Evolutionary conservation across 495 filamentous ascomycete species (phyloP), one percentile per base, ranked within the genome.

Genomic region (Chaetomium tenue): DNA sequence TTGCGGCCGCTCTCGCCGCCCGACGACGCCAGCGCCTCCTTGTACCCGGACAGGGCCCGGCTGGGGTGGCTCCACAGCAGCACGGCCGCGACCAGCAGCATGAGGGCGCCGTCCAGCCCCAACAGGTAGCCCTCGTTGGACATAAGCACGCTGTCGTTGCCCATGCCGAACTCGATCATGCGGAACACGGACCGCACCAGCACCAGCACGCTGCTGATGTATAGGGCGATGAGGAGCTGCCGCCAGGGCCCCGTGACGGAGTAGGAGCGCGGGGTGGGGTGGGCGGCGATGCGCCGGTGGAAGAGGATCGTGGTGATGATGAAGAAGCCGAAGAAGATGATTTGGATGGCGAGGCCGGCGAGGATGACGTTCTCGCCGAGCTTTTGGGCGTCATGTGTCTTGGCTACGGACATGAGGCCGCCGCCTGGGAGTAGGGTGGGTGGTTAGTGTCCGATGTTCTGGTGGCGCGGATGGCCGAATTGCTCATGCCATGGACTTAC

Each of bases 141-240:
- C 61, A 67, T 62, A 54, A 72, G 25, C 0, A 63, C 51, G 28
- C 61, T 50, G 12, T 68, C 61, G 42, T 54, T 64, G 22, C 70
- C 70, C 56, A 37, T 18, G 18, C 56, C 63, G 61, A 86, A 91
- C 75, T 91, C 89, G 15, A 87, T 74, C 22, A 87, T 77, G 26
- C 88, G 79, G 67, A 89, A 84, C 8, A 89, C 63, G 9, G 79
- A 84, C 7, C 89, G 81, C 2, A 89, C 67, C 58, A 91, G 65
- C 63, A 91, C 89, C 11, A 89, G 72, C 1, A 67, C 70, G 58
- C 79, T 83, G 7, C 76, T 76, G 6, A 40, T 60, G 69, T 88
- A 90, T 4, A 89, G 78, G 11, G 59, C 66, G 39, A 82, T 73
- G 23, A 71, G 56, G 55, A 89, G 70, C 57, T 83, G 76, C 30